Conservation (phyloP, 225 moss, liverwort and hornwort genomes). For the Takakia lepidozioides region DNA sequence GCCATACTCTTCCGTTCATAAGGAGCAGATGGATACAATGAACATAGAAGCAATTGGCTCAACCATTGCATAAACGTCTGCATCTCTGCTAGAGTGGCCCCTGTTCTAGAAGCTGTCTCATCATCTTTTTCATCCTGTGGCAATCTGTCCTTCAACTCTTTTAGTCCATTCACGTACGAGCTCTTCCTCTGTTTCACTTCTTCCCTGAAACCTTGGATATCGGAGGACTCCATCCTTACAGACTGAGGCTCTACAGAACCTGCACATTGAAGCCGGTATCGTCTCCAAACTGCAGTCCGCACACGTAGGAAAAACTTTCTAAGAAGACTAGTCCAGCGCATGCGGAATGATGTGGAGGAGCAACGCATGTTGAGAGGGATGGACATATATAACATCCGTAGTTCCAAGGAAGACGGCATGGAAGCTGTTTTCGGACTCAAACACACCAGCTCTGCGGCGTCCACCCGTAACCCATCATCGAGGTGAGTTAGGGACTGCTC, state of each 20-base stretch:
- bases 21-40: constrained; percentile 92
- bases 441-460: constrained; percentile 86
- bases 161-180: constrained; percentile 19
- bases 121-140: constrained; percentile 7
- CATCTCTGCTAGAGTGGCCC: constrained; percentile 60
- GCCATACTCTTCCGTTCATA: constrained; percentile 96
- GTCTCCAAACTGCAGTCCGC: constrained; percentile 73
- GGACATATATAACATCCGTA: constrained; percentile 64
- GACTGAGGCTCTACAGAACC: constrained; percentile 18
- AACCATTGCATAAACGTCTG: constrained; percentile 94
- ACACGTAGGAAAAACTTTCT: constrained; percentile 86
- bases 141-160: constrained; percentile 12
- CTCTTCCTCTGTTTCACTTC: constrained; percentile 39
- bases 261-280: constrained; percentile 38
- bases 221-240: constrained; percentile 14
- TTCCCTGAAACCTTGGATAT: constrained; percentile 32
- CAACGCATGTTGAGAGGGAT: constrained; percentile 97
- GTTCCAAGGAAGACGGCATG: constrained; percentile 85
- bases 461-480: constrained; percentile 91
- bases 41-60: constrained; percentile 74
- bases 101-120: constrained; percentile 14
- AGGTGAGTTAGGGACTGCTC: constrained; percentile 81
- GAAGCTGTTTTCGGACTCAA: constrained; percentile 95
- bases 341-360: constrained; percentile 92
- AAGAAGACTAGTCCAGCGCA: constrained; percentile 94